These are phyloP conservation scores for Naematelia encephala DNA, from an alignment of 768 basidiomycete genomes.

Conservation along the genomic window DNA sequence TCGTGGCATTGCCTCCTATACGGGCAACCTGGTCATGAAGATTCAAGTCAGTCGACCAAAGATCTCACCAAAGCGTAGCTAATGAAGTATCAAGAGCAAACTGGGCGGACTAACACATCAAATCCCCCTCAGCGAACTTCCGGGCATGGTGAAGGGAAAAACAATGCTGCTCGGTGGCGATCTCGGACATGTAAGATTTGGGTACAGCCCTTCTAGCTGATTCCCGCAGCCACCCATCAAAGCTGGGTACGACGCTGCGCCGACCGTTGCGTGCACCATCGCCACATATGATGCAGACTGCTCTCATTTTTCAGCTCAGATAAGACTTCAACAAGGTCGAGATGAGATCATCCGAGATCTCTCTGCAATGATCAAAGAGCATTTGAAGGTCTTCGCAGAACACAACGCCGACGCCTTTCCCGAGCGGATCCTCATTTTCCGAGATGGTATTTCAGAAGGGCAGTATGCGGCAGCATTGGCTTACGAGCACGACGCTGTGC, in stretches of 20 bases:
- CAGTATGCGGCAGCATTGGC: conserved; percentile 47
- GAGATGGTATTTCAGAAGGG: conserved; percentile 49
- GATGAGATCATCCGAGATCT: conserved; percentile 48
- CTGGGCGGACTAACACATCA: conserved; percentile 48
- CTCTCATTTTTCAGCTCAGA: conserved; percentile 35
- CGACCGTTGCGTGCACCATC: conserved; percentile 50
- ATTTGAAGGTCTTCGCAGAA: conserved; percentile 43
- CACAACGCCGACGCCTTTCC: conserved; percentile 35
- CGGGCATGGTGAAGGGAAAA: conserved; percentile 37
- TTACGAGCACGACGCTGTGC: conserved; percentile 45
- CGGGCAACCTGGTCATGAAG: conserved; percentile 46
- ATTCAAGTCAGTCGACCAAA: conserved; percentile 33
- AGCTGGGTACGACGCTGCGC: conserved; percentile 33
- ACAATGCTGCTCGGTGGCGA: conserved; percentile 51
- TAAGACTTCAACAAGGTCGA: conserved; percentile 48
- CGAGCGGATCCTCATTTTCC: conserved; percentile 48
- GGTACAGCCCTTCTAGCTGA: conserved; percentile 9
- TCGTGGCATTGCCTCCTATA: conserved; percentile 43
- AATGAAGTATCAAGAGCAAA: conserved; percentile 32
- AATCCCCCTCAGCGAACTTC: conserved; percentile 33
- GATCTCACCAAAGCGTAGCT: background rate
- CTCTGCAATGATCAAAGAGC: conserved; percentile 39
- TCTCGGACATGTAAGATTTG: conserved; percentile 30
- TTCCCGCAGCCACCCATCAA: conserved; percentile 36
- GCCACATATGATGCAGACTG: conserved; percentile 47